Evolutionary conservation across 2,329 filamentous ascomycete genomes (phyloP), one percentile per base, ranked within the genome.

Genomic region (Pyricularia sp.): DNA sequence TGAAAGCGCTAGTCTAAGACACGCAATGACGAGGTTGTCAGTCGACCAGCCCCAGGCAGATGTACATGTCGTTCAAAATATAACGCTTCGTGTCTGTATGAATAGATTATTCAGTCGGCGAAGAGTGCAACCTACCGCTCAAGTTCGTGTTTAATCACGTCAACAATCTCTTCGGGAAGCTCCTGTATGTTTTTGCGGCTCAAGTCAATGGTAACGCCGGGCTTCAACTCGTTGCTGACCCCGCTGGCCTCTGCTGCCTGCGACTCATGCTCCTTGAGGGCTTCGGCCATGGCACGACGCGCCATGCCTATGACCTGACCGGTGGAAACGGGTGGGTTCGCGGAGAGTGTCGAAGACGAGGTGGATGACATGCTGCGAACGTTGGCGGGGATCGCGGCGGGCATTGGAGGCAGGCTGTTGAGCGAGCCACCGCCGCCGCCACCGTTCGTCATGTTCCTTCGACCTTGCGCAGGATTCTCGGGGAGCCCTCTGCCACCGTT

Each of bases 171-270:
- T 70, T 91, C 89, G 0, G 90, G 90, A 69, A 93, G 79, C 71
- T 84, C 86, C 73, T 88, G 85, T 64, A 94, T 93, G 75, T 88
- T 88, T 78, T 90, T 90, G 74, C 91, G 88, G 77, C 91, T 92
- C 71, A 94, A 79, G 78, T 94, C 90, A 73, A 94, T 90, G 36
- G 92, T 94, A 70, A 93, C 86, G 70, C 92, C 91, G 0, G 89
- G 87, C 75, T 89, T 88, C 65, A 90, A 79, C 64, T 86, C 86
- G 76, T 80, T 87, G 75, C 84, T 87, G 72, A 87, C 83, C 70
- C 84, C 83, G 71, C 83, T 85, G 63, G 84, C 85, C 72, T 88
- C 87, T 68, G 86, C 85, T 7, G 84, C 85, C 76, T 90, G 88
- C 66, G 82, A 86, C 73, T 84, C 83, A 72, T 90, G 89, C 76